A percentile compares a stretch with the other conserved stretches of the same genome.
phyloP scores from a whole-genome alignment of 345 rosid species.

The Populus simonii region DNA sequence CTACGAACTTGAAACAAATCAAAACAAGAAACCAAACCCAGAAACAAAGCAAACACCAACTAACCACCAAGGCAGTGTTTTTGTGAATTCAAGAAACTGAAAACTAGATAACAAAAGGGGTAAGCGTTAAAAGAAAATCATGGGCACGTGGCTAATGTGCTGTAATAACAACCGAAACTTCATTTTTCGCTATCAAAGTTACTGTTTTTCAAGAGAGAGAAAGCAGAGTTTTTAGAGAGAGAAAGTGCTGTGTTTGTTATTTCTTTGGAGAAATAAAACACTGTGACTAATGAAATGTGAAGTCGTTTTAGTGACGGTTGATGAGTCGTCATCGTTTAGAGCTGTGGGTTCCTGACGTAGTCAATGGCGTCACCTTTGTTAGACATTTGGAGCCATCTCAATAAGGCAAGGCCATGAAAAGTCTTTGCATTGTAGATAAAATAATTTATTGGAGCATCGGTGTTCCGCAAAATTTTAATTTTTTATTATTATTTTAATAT shows the following conservation, averaged over 20 bases:
- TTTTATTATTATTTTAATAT: too few species aligned
- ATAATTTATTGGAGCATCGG: too few species aligned
- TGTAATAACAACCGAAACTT: conserved; percentile 6
- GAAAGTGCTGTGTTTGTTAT: background rate
- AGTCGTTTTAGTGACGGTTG: conserved; percentile 23
- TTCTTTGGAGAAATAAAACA: background rate
- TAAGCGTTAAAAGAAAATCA: background rate
- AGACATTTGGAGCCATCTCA: background rate
- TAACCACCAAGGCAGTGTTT: background rate
- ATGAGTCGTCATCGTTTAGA: conserved; percentile 1
- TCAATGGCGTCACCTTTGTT: conserved; percentile 12
- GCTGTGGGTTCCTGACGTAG: conserved; percentile 17
- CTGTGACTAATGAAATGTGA: conserved; percentile 9
- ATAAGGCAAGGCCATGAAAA: background rate
- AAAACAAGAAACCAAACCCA: background rate
- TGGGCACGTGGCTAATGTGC: conserved; percentile 15
- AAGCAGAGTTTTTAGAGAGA: background rate
- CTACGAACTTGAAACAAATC: background rate
- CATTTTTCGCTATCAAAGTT: conserved; percentile 18
- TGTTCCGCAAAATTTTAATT: background rate
- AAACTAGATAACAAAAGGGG: background rate
- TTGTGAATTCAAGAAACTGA: background rate
- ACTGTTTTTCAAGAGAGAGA: background rate
- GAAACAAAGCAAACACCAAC: background rate
- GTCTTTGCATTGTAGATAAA: background rate